A percentile compares a stretch with the other conserved stretches of the same genome.
Conservation (phyloP, 768 basidiomycete genomes). For the Leccinum longicurvipes region DNA sequence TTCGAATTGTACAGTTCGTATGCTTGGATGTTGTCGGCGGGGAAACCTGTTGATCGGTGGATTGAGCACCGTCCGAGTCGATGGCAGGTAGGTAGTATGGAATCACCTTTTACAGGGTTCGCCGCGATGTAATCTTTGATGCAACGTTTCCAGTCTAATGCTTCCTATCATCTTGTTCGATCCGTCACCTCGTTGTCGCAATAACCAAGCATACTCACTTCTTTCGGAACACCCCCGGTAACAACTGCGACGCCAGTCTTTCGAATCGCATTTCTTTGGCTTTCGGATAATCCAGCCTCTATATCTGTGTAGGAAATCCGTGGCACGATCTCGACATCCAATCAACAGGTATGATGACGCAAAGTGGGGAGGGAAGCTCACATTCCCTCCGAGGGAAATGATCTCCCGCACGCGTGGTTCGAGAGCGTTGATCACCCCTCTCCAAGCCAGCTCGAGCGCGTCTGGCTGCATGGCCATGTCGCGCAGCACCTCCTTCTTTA, state of each 20-base stretch:
- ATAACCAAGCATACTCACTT: constrained; percentile 35
- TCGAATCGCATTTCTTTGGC: constrained; percentile 44
- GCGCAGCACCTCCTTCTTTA: constrained; percentile 63
- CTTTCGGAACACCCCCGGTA: constrained; percentile 51
- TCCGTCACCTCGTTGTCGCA: background rate
- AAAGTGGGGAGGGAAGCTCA: constrained; percentile 22
- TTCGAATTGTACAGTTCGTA: constrained; percentile 72
- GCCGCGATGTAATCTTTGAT: constrained; percentile 52
- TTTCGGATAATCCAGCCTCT: constrained; percentile 43
- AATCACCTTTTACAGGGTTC: constrained; percentile 51
- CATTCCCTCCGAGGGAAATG: constrained; percentile 42
- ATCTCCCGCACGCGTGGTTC: constrained; percentile 47
- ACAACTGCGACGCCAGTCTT: constrained; percentile 54
- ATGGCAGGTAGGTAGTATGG: background rate
- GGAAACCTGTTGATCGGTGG: constrained; percentile 48
- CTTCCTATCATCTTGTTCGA: constrained; percentile 41
- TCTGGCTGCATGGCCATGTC: no score
- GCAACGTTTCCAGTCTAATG: constrained; percentile 52
- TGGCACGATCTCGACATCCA: constrained; percentile 45
- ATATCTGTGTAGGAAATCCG: constrained; percentile 45
- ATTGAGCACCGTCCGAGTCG: background rate
- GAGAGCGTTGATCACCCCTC: constrained; percentile 49
- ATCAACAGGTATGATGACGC: background rate
- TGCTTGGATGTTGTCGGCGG: constrained; percentile 63
- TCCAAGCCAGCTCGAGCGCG: constrained; percentile 49